Percentiles rank a stretch among this genome's conserved stretches.
Evolutionary conservation across 495 filamentous ascomycete species (phyloP).

Genomic region (Cladorrhinum samala): DNA sequence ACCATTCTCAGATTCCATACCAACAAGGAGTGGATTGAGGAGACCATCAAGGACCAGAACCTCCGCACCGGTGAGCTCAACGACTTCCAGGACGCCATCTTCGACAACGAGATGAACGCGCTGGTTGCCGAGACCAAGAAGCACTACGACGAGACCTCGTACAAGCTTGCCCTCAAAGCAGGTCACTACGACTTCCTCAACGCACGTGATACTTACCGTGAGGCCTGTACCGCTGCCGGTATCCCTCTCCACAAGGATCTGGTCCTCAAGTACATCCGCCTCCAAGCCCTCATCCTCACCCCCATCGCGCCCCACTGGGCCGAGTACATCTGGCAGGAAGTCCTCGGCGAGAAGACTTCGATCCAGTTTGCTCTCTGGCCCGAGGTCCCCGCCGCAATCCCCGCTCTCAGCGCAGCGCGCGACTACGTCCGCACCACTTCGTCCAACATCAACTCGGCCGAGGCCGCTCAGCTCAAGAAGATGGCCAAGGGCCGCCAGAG

Average conservation of each 20-base stretch:
- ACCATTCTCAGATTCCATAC: slow-evolving; percentile 81
- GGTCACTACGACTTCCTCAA: slow-evolving; percentile 82
- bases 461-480: slow-evolving; percentile 73
- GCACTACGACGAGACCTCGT: slow-evolving; percentile 74
- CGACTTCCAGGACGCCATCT: slow-evolving; percentile 79
- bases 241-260: slow-evolving; percentile 79
- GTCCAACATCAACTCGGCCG: slow-evolving; percentile 78
- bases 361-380: slow-evolving; percentile 81
- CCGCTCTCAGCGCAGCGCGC: slow-evolving; percentile 64
- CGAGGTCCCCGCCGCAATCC: slow-evolving; percentile 53
- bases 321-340: slow-evolving; percentile 87
- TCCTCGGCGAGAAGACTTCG: slow-evolving; percentile 66
- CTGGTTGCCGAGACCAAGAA: slow-evolving; percentile 66
- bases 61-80: slow-evolving; percentile 69
- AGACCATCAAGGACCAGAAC: slow-evolving; percentile 62
- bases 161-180: slow-evolving; percentile 87
- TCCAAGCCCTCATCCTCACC: slow-evolving; percentile 54
- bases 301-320: slow-evolving; percentile 90
- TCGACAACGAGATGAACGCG: slow-evolving; percentile 90
- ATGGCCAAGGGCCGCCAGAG: slow-evolving; percentile 81
- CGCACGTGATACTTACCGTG: slow-evolving; percentile 87
- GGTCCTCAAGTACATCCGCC: slow-evolving; percentile 68
- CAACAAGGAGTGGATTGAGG: slow-evolving; percentile 89
- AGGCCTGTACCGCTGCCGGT: slow-evolving; percentile 63
- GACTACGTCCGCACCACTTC: slow-evolving; percentile 72